Evolutionary conservation across 208 protist genomes (phyloP).

Genomic region (Acanthamoeba triangularis): DNA sequence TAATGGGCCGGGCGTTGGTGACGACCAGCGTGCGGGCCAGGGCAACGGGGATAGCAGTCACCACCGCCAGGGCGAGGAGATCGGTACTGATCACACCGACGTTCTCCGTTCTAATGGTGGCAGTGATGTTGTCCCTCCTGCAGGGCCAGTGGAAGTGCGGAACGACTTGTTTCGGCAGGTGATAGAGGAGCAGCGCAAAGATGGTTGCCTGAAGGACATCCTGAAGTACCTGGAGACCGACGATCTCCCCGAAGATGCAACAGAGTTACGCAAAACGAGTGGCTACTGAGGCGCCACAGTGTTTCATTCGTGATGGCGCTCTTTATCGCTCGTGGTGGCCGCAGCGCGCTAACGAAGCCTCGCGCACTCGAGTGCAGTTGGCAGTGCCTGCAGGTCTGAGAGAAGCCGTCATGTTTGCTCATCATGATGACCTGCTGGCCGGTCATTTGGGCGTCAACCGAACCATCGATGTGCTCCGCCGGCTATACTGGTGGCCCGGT

Average conservation of each 20-base stretch:
- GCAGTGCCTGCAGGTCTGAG: background rate
- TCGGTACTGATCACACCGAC: too few relatives aligned
- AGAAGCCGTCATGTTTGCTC: background rate
- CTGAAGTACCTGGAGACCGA: background rate
- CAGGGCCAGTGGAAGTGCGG: background rate
- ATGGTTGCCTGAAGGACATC: background rate
- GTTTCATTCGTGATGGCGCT: background rate
- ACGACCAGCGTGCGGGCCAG: too few relatives aligned
- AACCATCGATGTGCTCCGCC: background rate
- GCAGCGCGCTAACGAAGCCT: background rate
- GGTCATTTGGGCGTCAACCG: slow-evolving; percentile 2
- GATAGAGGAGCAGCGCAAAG: background rate
- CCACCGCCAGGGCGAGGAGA: too few relatives aligned
- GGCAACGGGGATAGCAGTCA: too few relatives aligned
- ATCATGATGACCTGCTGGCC: slow-evolving; percentile 26
- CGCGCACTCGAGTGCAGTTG: background rate
- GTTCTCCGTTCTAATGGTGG: too few relatives aligned
- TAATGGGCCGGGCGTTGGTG: too few relatives aligned
- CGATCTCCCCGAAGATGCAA: background rate
- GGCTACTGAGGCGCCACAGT: background rate
- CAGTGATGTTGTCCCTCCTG: too few relatives aligned
- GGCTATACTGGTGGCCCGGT: slow-evolving; percentile 51
- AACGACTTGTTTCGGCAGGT: background rate
- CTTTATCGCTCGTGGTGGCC: background rate
- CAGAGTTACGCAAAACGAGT: background rate